Percentiles rank a stretch among this genome's conserved stretches.
Evolutionary conservation across 306 rosid species (phyloP).

Genomic region (Coriaria nepalensis): DNA sequence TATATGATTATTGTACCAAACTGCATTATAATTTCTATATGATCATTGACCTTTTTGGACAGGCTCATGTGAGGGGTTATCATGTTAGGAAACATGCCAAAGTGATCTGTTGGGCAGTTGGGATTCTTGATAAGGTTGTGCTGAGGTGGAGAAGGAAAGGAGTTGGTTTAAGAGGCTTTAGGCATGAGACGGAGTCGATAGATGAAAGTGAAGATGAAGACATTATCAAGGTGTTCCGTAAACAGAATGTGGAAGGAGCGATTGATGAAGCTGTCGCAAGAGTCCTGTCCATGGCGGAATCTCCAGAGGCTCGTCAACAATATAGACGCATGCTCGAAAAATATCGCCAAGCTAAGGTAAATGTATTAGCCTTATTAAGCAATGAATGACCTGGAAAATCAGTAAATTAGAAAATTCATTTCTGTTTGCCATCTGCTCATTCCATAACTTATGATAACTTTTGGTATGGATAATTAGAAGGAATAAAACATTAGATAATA

Average conservation of each 20-base stretch:
- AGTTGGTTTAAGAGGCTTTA: slow-evolving; percentile 56
- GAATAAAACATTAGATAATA: too few species aligned
- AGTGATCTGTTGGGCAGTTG: slow-evolving; percentile 80
- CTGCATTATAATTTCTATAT: too few species aligned
- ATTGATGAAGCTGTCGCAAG: slow-evolving; percentile 57
- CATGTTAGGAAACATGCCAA: slow-evolving; percentile 73
- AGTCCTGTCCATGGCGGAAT: slow-evolving; percentile 71
- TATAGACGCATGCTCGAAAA: slow-evolving; percentile 66
- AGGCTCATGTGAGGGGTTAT: slow-evolving; percentile 90
- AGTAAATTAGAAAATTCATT: too few species aligned
- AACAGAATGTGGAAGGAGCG: slow-evolving; percentile 60
- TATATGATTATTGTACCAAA: too few species aligned
- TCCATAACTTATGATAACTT: too few species aligned
- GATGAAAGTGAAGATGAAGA: slow-evolving; percentile 74
- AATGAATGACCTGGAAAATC: not conserved
- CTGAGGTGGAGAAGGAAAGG: slow-evolving; percentile 87
- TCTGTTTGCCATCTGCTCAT: too few species aligned
- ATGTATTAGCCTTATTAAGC: not conserved
- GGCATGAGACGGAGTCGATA: slow-evolving; percentile 23
- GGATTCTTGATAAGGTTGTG: slow-evolving; percentile 75
- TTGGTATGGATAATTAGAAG: too few species aligned
- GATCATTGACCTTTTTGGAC: slow-evolving; percentile 12
- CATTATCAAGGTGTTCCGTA: slow-evolving; percentile 66
- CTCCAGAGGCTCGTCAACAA: slow-evolving; percentile 60
- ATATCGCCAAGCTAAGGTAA: slow-evolving; percentile 69